Percentiles rank a stretch among this genome's conserved stretches.
Evolutionary conservation across 2,329 filamentous ascomycete species (phyloP).

Genomic region (Neofusicoccum cordaticola): DNA sequence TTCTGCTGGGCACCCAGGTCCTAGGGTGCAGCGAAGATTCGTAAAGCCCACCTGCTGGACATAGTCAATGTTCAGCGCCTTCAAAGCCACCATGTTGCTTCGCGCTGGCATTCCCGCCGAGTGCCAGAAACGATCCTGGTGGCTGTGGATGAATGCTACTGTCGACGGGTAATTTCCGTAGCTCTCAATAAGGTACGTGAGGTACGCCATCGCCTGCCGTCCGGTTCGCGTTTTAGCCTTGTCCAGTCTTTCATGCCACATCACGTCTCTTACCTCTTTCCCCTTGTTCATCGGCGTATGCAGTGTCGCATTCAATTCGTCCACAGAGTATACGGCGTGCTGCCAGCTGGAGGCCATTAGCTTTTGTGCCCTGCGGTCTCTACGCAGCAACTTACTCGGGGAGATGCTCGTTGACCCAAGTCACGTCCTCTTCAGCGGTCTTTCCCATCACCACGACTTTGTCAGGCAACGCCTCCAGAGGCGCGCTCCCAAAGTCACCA

Average conservation of each 20-base stretch:
- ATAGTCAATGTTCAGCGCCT: conserved; percentile 34
- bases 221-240: background rate
- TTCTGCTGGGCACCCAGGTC: conserved; percentile 39
- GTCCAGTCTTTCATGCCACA: background rate
- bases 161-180: conserved; percentile 23
- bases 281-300: conserved; percentile 25
- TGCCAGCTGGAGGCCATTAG: conserved; percentile 14
- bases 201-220: conserved; percentile 23
- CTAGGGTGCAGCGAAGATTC: conserved; percentile 38
- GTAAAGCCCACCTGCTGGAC: conserved; percentile 39
- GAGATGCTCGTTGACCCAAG: conserved; percentile 20
- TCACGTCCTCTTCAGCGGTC: conserved; percentile 19
- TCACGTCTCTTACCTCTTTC: conserved; percentile 15
- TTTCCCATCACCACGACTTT: conserved; percentile 17
- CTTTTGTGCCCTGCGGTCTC: too few species aligned
- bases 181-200: conserved; percentile 27
- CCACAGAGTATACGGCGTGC: conserved; percentile 19
- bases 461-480: background rate
- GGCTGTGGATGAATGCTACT: conserved; percentile 24
- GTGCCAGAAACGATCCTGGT: conserved; percentile 19
- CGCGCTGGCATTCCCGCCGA: conserved; percentile 15
- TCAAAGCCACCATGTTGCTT: conserved; percentile 16
- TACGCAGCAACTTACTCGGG: conserved; percentile 1
- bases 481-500: background rate
- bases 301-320: conserved; percentile 16